phyloP scores from a whole-genome alignment of 805 yeast species.

The Zygoascus ofunaensis region DNA sequence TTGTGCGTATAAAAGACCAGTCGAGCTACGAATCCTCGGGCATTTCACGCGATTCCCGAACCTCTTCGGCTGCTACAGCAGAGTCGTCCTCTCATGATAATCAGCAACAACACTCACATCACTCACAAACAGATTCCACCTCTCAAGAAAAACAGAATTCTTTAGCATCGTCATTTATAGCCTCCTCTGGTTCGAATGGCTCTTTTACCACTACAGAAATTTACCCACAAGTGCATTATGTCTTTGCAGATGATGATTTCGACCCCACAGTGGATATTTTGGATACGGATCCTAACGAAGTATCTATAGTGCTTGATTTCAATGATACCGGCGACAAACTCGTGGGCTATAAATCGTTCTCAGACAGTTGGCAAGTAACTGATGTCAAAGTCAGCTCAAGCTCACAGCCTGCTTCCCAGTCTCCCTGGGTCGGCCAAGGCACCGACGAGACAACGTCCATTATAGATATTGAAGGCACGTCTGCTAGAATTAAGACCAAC shows the following conservation, averaged over 20 bases:
- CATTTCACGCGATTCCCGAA: background rate
- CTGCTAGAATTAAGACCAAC: background rate
- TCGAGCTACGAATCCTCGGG: background rate
- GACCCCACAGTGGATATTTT: conserved; percentile 26
- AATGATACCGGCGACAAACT: conserved; percentile 27
- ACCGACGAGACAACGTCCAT: conserved; percentile 4
- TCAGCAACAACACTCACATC: background rate
- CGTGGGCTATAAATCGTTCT: conserved; percentile 26
- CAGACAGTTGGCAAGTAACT: conserved; percentile 32
- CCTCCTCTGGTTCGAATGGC: background rate
- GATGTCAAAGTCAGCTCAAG: conserved; percentile 18
- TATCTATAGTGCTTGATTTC: conserved; percentile 30
- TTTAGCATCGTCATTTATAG: background rate
- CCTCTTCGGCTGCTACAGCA: background rate
- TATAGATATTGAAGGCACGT: conserved; percentile 5
- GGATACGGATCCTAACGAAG: conserved; percentile 24
- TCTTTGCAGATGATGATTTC: conserved; percentile 31
- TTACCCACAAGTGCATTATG: conserved; percentile 32
- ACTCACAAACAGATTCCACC: background rate
- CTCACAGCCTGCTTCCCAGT: background rate
- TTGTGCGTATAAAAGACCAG: conserved; percentile 15
- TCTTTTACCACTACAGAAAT: conserved; percentile 8
- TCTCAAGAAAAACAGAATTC: background rate
- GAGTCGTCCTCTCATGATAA: too few relatives aligned
- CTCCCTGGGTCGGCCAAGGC: background rate